phyloP scores from a whole-genome alignment of 2,329 filamentous ascomycete species.

The Elsinoe batatas region DNA sequence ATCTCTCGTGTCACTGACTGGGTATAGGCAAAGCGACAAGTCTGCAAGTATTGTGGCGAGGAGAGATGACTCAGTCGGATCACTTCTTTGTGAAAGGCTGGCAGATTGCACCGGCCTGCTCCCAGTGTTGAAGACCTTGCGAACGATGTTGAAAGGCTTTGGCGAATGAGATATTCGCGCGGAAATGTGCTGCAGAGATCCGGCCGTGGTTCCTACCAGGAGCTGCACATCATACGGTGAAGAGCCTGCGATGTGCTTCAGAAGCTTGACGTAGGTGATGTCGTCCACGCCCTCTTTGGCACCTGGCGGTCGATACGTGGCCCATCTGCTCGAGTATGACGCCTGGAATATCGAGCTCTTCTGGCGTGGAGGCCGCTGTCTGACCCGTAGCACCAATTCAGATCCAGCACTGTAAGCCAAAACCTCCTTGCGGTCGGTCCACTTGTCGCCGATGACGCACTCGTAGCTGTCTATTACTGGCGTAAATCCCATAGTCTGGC shows the following conservation, averaged over 20 bases:
- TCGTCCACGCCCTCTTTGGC: slow-evolving; percentile 47
- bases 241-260: slow-evolving; percentile 27
- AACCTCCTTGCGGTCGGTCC: slow-evolving; percentile 44
- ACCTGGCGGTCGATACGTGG: slow-evolving; percentile 42
- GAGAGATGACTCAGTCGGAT: not conserved
- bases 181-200: slow-evolving; percentile 36
- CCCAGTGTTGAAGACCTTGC: not conserved
- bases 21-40: slow-evolving; percentile 19
- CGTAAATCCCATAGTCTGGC: slow-evolving; percentile 50
- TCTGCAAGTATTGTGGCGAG: slow-evolving; percentile 1
- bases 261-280: slow-evolving; percentile 46
- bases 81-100: not conserved
- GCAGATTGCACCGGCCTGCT: not conserved
- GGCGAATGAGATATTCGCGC: not conserved
- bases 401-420: slow-evolving; percentile 53
- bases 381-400: slow-evolving; percentile 43
- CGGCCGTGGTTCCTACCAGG: slow-evolving; percentile 48
- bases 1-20: slow-evolving; percentile 21
- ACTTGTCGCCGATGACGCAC: slow-evolving; percentile 35
- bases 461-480: slow-evolving; percentile 51
- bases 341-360: not conserved
- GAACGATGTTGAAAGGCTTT: slow-evolving; percentile 9
- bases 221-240: slow-evolving; percentile 29
- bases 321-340: slow-evolving; percentile 30
- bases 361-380: slow-evolving; percentile 30